Percentiles rank a stretch among this genome's conserved stretches.
phyloP scores from a whole-genome alignment of 2,329 filamentous ascomycete species.

The Whalleya microplaca region DNA sequence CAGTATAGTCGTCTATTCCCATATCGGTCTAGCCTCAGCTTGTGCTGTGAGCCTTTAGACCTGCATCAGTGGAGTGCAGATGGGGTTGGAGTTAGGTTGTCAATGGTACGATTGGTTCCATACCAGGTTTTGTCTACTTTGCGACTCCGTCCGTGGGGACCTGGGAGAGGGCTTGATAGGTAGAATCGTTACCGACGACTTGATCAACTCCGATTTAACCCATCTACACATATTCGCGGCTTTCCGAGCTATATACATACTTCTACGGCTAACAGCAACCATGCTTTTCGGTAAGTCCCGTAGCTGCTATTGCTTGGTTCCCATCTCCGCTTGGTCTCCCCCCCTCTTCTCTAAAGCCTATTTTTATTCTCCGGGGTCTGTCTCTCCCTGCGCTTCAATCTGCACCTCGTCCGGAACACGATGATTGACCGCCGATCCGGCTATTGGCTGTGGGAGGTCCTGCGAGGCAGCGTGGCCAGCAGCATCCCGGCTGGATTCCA shows the following conservation, averaged over 20 bases:
- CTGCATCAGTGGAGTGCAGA: background rate
- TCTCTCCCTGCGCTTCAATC: background rate
- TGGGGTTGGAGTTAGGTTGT: background rate
- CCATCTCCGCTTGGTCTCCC: background rate
- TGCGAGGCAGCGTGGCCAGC: conserved; percentile 16
- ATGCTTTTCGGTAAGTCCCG: background rate
- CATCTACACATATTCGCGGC: no score
- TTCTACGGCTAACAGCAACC: background rate
- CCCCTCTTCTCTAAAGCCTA: background rate
- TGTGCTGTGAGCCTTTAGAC: background rate
- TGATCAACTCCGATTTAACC: background rate
- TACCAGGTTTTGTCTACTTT: background rate
- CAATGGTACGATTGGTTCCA: background rate
- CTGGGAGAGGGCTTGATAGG: background rate
- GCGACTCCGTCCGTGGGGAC: background rate
- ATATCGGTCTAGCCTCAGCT: background rate
- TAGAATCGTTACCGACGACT: background rate
- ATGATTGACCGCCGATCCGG: conserved; percentile 13
- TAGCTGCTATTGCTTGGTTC: background rate
- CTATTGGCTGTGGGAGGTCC: conserved; percentile 14
- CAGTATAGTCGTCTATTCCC: background rate
- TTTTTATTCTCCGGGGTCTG: background rate
- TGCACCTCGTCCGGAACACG: background rate
- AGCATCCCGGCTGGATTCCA: conserved; percentile 17
- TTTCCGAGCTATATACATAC: background rate